phyloP scores from a whole-genome alignment of 2,329 filamentous ascomycete genomes.

The Penicillium concentricum region DNA sequence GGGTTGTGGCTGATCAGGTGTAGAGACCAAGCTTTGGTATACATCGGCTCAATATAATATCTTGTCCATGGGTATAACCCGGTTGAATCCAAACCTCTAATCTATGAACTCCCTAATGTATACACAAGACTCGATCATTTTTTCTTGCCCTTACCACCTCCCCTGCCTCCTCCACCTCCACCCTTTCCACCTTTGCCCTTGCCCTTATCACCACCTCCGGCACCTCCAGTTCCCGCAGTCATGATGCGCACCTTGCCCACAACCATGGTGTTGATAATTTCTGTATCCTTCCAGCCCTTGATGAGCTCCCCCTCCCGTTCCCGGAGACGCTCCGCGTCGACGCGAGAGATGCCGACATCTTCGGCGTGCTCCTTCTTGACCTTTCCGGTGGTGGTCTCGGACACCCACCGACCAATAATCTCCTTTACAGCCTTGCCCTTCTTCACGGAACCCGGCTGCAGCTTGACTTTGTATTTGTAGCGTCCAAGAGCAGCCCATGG shows the following conservation, averaged over 20 bases:
- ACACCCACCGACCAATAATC: slow-evolving; percentile 77
- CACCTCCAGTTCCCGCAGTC: slow-evolving; percentile 59
- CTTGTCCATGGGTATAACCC: background rate
- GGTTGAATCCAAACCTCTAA: background rate
- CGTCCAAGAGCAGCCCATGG: slow-evolving; percentile 62
- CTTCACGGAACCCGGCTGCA: slow-evolving; percentile 86
- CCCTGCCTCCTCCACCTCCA: slow-evolving; percentile 24
- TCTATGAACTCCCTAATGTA: slow-evolving; percentile 4
- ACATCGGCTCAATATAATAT: background rate
- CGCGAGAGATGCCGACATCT: slow-evolving; percentile 49
- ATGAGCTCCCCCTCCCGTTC: slow-evolving; percentile 83
- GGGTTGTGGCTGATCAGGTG: background rate
- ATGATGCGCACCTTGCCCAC: slow-evolving; percentile 79
- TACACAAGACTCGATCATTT: slow-evolving; percentile 26
- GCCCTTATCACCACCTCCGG: slow-evolving; percentile 33
- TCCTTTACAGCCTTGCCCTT: slow-evolving; percentile 94
- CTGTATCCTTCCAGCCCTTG: slow-evolving; percentile 74
- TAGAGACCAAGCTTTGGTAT: background rate
- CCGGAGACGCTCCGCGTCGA: slow-evolving; percentile 75
- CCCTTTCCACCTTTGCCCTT: slow-evolving; percentile 25
- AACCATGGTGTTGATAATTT: slow-evolving; percentile 76
- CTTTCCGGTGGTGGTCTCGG: slow-evolving; percentile 53
- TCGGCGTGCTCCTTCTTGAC: slow-evolving; percentile 57
- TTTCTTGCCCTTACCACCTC: slow-evolving; percentile 42
- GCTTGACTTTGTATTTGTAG: slow-evolving; percentile 91